Conservation (phyloP, 2,329 filamentous ascomycete genomes). For the Fusarium pseudonygamai region DNA sequence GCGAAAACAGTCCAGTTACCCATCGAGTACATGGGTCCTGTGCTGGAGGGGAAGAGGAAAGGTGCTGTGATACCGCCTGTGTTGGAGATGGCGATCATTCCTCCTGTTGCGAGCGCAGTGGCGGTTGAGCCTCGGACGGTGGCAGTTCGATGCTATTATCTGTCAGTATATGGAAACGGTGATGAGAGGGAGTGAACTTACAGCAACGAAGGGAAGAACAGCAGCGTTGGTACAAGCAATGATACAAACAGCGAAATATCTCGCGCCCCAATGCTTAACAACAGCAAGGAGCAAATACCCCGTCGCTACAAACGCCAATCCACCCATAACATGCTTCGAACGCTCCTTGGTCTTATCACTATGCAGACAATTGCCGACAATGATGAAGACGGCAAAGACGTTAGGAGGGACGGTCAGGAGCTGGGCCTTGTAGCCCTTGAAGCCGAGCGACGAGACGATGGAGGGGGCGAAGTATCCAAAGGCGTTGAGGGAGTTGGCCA, state of each 20-base stretch:
- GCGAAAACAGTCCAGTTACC: constrained; percentile 49
- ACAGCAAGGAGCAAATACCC: constrained; percentile 46
- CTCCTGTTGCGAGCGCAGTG: constrained; percentile 47
- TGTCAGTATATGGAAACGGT: fast-evolving
- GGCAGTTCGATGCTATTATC: constrained; percentile 45
- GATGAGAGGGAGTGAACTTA: constrained; percentile 18
- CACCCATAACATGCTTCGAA: constrained; percentile 45
- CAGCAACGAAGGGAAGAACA: constrained; percentile 47
- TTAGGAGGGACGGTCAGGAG: constrained; percentile 51
- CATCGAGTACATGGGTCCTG: constrained; percentile 47
- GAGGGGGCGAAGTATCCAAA: constrained; percentile 50
- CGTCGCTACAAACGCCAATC: constrained; percentile 41
- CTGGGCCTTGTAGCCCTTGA: constrained; percentile 47
- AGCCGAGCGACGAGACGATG: constrained; percentile 49
- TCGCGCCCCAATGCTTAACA: constrained; percentile 43
- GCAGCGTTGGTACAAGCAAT: constrained; percentile 49
- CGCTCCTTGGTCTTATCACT: constrained; percentile 47
- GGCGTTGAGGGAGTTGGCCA: constrained; percentile 49
- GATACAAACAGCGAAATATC: constrained; percentile 46
- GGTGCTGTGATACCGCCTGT: constrained; percentile 48
- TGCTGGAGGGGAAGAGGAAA: constrained; percentile 46
- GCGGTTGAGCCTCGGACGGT: constrained; percentile 47
- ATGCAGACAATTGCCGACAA: constrained; percentile 46
- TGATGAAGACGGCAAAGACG: constrained; percentile 48
- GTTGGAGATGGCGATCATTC: constrained; percentile 50